Percentiles rank a stretch among this genome's conserved stretches.
These are phyloP conservation scores for Penicillium sp. DNA, from an alignment of 2,329 filamentous ascomycete species.

Conservation along the genomic window DNA sequence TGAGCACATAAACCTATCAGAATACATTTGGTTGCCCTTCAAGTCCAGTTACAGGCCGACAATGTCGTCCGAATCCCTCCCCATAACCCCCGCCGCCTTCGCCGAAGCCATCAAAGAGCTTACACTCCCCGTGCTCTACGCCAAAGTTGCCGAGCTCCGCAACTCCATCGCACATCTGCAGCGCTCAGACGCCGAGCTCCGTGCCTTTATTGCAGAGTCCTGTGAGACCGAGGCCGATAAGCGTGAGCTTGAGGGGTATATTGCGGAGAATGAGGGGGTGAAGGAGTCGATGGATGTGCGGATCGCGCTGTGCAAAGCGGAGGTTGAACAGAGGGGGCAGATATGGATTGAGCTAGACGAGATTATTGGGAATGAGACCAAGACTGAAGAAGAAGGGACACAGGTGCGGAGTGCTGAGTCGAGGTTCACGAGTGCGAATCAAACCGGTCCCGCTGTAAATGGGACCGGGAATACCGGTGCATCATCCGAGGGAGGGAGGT, in stretches of 20 bases:
- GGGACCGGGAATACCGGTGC: constrained; percentile 18
- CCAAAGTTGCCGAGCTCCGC: constrained; percentile 64
- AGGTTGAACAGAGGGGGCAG: constrained; percentile 61
- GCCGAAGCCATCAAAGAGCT: constrained; percentile 62
- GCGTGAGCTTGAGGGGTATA: constrained; percentile 41
- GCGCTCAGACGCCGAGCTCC: constrained; percentile 61
- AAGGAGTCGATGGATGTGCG: constrained; percentile 61
- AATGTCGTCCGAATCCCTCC: constrained; percentile 56
- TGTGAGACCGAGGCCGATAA: constrained; percentile 57
- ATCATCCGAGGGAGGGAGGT: neutral
- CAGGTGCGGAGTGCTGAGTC: neutral
- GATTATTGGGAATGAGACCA: constrained; percentile 23
- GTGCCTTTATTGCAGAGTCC: constrained; percentile 53
- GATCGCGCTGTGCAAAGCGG: constrained; percentile 55
- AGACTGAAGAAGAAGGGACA: constrained; percentile 16
- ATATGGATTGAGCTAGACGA: constrained; percentile 51
- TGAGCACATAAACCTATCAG: neutral
- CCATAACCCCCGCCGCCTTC: constrained; percentile 58
- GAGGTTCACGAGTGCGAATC: neutral
- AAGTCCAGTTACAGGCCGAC: neutral
- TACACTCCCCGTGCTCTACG: constrained; percentile 62
- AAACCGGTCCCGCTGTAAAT: constrained; percentile 24
- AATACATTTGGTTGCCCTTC: too few relatives aligned
- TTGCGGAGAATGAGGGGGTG: constrained; percentile 63
- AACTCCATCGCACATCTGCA: constrained; percentile 65